Base-by-base conservation (phyloP, 2,329 filamentous ascomycete genomes). In the Zasmidium citrigriseum region DNA sequence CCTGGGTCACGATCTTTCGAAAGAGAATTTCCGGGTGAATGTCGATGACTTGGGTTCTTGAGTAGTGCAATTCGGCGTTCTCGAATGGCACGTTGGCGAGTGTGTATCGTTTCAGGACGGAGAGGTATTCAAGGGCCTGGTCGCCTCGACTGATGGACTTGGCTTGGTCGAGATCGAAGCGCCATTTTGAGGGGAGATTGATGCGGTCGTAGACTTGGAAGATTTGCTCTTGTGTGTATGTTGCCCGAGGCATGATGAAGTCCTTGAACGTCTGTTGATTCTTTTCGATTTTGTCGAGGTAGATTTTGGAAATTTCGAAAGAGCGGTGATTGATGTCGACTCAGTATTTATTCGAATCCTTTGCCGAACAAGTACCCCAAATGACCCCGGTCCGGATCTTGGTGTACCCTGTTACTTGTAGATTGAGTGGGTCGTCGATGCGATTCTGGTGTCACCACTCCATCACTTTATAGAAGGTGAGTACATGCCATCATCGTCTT, bases 21-120 rank as follows among this genome's bases (percentile, higher is more conserved):
- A 79, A 86, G 7, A 86, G 68, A 1, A 71, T 70, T 12, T 81
- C 70, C 0, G 80, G 75, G 53, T 85, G 77, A 24, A 84, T 71
- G 1, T 78, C 78, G 44, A 85, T 76, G 21, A 69, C 69, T 52
- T 78, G 79, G 46, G 77, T 73, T n/a, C 73, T 71, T 1, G 79
- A 80, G 66, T 83, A 83, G 66, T 86, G 84, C 53, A 86, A 70
- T 1, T 72, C 75, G 18, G 86, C 71, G 60, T 85, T 86, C 12
- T 84, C 83, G 71, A 84, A 86, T 0, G 83, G 81, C 9, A 86
- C 75, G 14, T 73, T 67, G 18, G 72, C 70, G 3, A 85, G 69
- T 14, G 55, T 61, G 53, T 67, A 60, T 4, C 60, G 61, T 34
- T 70, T 64, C 10, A 73, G 58, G 16, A 62, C 60, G 16, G 61